Conservation (phyloP, 345 rosid genomes). For the Punica granatum region DNA sequence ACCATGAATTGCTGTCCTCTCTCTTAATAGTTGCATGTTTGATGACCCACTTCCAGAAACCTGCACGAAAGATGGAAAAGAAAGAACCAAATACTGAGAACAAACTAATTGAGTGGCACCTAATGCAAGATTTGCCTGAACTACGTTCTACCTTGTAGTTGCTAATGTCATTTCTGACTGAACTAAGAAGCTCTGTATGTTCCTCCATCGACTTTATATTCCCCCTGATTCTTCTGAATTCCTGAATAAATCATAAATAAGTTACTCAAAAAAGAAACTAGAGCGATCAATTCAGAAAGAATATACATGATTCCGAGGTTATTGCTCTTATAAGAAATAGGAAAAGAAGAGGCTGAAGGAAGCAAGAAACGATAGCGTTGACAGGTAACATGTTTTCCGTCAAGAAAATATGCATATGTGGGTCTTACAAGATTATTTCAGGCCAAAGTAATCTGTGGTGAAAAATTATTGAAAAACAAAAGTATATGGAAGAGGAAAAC, state of each 20-base stretch:
- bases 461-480: no score
- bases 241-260: conserved; percentile 17
- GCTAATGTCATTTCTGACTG: conserved; percentile 89
- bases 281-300: conserved; percentile 13
- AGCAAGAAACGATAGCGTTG: no score
- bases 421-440: no score
- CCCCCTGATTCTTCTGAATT: conserved; percentile 80
- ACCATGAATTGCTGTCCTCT: conserved; percentile 93
- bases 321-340: no score
- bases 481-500: not conserved
- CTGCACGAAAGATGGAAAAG: conserved; percentile 24
- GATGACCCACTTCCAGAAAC: conserved; percentile 91
- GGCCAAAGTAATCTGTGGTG: no score
- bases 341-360: no score
- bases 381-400: no score
- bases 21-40: conserved; percentile 69
- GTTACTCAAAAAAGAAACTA: not conserved
- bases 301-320: no score
- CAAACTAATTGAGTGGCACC: not conserved
- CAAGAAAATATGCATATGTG: no score
- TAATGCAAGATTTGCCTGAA: no score
- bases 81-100: not conserved
- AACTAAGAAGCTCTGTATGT: conserved; percentile 86
- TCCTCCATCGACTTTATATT: conserved; percentile 79
- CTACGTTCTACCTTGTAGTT: conserved; percentile 71